Percentiles rank a stretch among this genome's conserved stretches.
phyloP scores from a whole-genome alignment of 345 rosid species.

The Eucalyptus cloeziana region DNA sequence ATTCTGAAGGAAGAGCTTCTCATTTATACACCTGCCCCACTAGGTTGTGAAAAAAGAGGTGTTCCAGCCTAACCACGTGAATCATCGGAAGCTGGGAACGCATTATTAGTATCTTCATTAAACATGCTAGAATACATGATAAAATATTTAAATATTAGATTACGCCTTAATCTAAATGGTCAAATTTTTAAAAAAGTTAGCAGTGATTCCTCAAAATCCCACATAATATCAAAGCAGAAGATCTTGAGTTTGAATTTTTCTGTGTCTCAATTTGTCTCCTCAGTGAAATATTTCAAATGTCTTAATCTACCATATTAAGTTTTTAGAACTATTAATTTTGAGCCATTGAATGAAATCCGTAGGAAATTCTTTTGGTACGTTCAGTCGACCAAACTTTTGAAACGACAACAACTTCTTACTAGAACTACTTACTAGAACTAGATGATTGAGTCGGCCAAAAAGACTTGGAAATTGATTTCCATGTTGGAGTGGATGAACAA shows the following conservation, averaged over 20 bases:
- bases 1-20: background rate
- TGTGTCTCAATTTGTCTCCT: no score
- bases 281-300: no score
- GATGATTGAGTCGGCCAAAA: background rate
- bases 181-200: no score
- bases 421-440: no score
- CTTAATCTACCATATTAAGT: no score
- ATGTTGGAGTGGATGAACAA: background rate
- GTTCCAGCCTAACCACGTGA: background rate
- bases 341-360: background rate
- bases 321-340: background rate
- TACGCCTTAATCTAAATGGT: no score
- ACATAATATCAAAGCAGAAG: fast-evolving
- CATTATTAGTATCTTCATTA: background rate
- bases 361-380: background rate
- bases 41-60: background rate
- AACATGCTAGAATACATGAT: background rate
- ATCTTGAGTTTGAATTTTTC: no score
- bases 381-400: background rate
- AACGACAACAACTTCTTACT: background rate
- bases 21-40: background rate
- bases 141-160: no score
- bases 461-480: background rate
- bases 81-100: background rate
- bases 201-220: fast-evolving